Evolutionary conservation across 2,329 filamentous ascomycete genomes (phyloP).

Genomic region (Chalara sp.): DNA sequence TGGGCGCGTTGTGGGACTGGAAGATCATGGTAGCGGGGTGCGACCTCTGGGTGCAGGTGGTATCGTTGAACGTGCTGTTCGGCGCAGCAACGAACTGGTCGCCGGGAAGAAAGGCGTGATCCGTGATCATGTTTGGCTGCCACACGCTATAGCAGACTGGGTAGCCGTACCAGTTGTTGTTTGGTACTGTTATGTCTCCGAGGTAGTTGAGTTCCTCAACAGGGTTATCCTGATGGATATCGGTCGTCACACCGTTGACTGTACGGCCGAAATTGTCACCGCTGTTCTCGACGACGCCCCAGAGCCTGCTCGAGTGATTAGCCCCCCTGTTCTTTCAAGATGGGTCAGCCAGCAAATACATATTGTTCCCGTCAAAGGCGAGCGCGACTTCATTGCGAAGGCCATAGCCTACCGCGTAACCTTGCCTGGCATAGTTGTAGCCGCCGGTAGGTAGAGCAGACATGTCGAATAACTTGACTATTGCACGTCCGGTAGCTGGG

Average conservation of each 20-base stretch:
- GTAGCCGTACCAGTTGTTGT: constrained; percentile 53
- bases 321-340: too few relatives aligned
- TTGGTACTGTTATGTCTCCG: constrained; percentile 33
- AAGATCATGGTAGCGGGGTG: constrained; percentile 51
- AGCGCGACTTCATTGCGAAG: constrained; percentile 67
- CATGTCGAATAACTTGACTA: constrained; percentile 59
- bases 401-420: constrained; percentile 55
- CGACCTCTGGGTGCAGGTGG: constrained; percentile 35
- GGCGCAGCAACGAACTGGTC: constrained; percentile 41
- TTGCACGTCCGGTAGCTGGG: constrained; percentile 51
- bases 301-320: constrained; percentile 54
- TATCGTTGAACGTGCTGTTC: constrained; percentile 35
- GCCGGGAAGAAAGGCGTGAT: constrained; percentile 36
- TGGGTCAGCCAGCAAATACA: too few relatives aligned
- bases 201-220: constrained; percentile 70
- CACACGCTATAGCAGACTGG: constrained; percentile 63
- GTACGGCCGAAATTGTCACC: constrained; percentile 73
- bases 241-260: constrained; percentile 47
- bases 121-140: constrained; percentile 42
- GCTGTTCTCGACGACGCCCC: constrained; percentile 44
- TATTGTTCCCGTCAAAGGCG: too few relatives aligned
- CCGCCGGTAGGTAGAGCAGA: constrained; percentile 29
- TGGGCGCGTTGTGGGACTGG: constrained; percentile 61
- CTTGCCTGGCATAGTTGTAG: constrained; percentile 43
- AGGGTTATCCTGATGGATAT: constrained; percentile 63